phyloP scores from a whole-genome alignment of 176 grass and related monocot species.

The Aegilops bicornis region DNA sequence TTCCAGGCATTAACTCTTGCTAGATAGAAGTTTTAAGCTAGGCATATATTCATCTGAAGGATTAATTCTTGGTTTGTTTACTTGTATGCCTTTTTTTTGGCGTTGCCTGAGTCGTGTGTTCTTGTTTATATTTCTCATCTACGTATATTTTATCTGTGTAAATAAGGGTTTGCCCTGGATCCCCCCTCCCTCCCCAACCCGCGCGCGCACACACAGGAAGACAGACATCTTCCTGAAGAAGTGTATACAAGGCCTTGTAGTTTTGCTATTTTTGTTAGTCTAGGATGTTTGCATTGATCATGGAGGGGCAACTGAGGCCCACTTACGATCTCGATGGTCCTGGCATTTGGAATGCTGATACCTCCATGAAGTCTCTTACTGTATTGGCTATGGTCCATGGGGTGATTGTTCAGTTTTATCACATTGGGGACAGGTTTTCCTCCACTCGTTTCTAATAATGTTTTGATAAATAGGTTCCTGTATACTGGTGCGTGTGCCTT shows the following conservation, averaged over 20 bases:
- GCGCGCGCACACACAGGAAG: neutral
- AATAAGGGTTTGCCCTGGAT: too few species aligned
- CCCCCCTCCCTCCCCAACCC: too few species aligned
- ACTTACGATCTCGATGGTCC: neutral
- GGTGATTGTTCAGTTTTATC: neutral
- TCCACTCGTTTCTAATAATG: too few species aligned
- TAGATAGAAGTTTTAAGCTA: neutral
- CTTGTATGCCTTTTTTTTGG: too few species aligned
- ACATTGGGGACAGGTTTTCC: too few species aligned
- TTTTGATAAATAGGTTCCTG: too few species aligned
- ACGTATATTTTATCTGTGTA: too few species aligned
- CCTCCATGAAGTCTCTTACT: neutral
- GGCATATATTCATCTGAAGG: neutral
- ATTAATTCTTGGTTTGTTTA: neutral
- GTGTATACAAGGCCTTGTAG: neutral
- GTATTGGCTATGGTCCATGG: neutral
- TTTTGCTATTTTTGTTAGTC: neutral
- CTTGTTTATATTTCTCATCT: too few species aligned
- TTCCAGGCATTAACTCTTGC: neutral
- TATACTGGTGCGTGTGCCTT: neutral
- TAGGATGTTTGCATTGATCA: neutral
- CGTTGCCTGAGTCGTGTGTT: too few species aligned
- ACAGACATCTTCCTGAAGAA: neutral
- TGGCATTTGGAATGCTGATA: neutral
- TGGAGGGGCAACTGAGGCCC: neutral